phyloP scores from a whole-genome alignment of 176 grass and related monocot genomes.

The Microstegium vimineum region DNA sequence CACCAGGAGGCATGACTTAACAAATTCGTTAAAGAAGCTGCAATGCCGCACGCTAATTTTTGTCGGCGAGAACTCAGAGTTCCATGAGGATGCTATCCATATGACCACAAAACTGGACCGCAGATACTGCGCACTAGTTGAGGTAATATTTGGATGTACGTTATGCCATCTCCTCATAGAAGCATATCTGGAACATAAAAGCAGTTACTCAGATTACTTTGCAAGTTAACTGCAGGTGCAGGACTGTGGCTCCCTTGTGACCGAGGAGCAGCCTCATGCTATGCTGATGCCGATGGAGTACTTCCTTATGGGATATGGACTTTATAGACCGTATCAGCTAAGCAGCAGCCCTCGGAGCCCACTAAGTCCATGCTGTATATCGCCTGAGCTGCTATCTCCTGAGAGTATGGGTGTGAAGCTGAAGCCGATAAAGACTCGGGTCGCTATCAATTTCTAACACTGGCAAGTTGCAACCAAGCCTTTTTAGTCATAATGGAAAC shows the following conservation, averaged over 20 bases:
- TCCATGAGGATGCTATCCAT: slow-evolving; percentile 71
- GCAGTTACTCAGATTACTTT: neutral
- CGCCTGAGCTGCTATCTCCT: slow-evolving; percentile 74
- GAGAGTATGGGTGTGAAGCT: slow-evolving; percentile 93
- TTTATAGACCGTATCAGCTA: slow-evolving; percentile 57
- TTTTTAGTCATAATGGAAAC: neutral
- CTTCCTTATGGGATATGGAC: slow-evolving; percentile 74
- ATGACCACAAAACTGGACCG: slow-evolving; percentile 61
- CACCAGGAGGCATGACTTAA: slow-evolving; percentile 71
- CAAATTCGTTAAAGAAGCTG: slow-evolving; percentile 55
- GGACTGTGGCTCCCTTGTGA: slow-evolving; percentile 77
- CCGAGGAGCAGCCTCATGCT: slow-evolving; percentile 69
- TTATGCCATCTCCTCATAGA: neutral
- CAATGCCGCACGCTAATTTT: slow-evolving; percentile 73
- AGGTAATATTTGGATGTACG: slow-evolving; percentile 38
- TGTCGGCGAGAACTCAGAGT: slow-evolving; percentile 67
- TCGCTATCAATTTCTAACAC: slow-evolving; percentile 40
- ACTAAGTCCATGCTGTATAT: slow-evolving; percentile 65
- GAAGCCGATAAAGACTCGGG: slow-evolving; percentile 80
- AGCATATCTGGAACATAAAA: neutral
- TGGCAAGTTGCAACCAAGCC: neutral
- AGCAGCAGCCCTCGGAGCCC: slow-evolving; percentile 69
- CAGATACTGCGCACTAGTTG: slow-evolving; percentile 59
- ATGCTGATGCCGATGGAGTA: slow-evolving; percentile 87
- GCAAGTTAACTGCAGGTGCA: slow-evolving; percentile 51